phyloP scores from a whole-genome alignment of 225 moss, liverwort and hornwort genomes.

The Straminergon stramineum region DNA sequence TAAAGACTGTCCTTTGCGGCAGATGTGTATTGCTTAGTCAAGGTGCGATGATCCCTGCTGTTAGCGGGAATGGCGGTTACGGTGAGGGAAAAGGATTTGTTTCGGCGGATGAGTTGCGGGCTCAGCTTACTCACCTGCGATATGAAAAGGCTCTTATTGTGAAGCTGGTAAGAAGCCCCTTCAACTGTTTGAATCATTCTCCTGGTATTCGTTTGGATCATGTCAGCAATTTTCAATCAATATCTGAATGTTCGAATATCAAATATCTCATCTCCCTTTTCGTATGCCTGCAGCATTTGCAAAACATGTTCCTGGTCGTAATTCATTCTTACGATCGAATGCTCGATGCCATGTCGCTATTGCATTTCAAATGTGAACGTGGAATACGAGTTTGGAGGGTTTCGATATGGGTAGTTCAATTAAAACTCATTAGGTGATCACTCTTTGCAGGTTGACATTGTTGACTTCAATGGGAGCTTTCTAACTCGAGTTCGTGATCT shows the following conservation, averaged over 20 bases:
- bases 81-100: conserved; percentile 82
- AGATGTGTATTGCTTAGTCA: conserved; percentile 94
- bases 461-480: conserved; percentile 98
- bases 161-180: conserved; percentile 53
- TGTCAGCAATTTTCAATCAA: not conserved
- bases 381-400: not conserved
- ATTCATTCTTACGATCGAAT: not conserved
- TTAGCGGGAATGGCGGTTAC: conserved; percentile 92
- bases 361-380: not conserved
- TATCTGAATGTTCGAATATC: not conserved
- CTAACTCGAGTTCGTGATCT: conserved; percentile 93
- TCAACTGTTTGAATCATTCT: not conserved
- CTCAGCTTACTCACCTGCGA: conserved; percentile 81
- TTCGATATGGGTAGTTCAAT: not conserved
- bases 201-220: not conserved
- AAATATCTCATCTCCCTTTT: not conserved
- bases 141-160: conserved; percentile 79
- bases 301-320: not conserved
- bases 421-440: not conserved
- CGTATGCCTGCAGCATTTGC: not conserved
- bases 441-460: conserved; percentile 79
- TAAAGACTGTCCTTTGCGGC: conserved; percentile 95
- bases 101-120: conserved; percentile 79
- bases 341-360: not conserved
- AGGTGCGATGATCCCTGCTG: conserved; percentile 97